These are phyloP conservation scores for Sugiyamaella qingdaonensis DNA, from an alignment of 805 yeast species.

Conservation along the genomic window DNA sequence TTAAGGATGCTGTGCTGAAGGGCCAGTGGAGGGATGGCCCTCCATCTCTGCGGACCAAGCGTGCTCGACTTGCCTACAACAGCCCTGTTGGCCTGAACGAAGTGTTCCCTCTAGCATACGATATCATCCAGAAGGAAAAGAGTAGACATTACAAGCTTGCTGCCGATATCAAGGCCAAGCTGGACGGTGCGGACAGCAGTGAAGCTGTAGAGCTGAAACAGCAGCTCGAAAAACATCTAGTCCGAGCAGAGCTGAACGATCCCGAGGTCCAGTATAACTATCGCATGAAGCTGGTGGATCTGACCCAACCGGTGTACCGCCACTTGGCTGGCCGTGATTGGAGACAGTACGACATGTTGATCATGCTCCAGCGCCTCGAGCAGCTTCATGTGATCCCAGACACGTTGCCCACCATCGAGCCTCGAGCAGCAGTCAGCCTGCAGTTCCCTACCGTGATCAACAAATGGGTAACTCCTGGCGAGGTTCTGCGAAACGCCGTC, in stretches of 20 bases:
- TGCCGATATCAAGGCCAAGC: conserved; percentile 34
- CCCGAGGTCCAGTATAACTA: conserved; percentile 82
- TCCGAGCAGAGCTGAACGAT: conserved; percentile 66
- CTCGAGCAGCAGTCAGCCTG: conserved; percentile 68
- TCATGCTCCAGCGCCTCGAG: conserved; percentile 89
- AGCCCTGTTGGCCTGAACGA: conserved; percentile 69
- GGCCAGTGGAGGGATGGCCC: conserved; percentile 24
- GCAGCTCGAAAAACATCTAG: conserved; percentile 33
- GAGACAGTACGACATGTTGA: conserved; percentile 66
- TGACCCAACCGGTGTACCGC: conserved; percentile 76
- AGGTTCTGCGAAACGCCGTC: conserved; percentile 63
- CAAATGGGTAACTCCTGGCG: conserved; percentile 78
- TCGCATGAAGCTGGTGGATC: conserved; percentile 49
- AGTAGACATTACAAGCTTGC: conserved; percentile 41
- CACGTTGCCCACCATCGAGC: conserved; percentile 83
- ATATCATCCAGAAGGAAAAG: conserved; percentile 49
- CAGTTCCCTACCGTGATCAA: conserved; percentile 62
- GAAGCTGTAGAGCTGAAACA: conserved; percentile 21
- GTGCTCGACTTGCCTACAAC: conserved; percentile 42
- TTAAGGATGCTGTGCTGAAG: conserved; percentile 21
- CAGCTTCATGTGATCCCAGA: conserved; percentile 84
- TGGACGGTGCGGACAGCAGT: conserved; percentile 17
- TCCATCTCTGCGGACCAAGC: conserved; percentile 21
- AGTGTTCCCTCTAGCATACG: conserved; percentile 67
- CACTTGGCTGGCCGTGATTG: conserved; percentile 63